Conservation (phyloP, 352 stramenopile genomes). For the Poterioochromonas sp. region DNA sequence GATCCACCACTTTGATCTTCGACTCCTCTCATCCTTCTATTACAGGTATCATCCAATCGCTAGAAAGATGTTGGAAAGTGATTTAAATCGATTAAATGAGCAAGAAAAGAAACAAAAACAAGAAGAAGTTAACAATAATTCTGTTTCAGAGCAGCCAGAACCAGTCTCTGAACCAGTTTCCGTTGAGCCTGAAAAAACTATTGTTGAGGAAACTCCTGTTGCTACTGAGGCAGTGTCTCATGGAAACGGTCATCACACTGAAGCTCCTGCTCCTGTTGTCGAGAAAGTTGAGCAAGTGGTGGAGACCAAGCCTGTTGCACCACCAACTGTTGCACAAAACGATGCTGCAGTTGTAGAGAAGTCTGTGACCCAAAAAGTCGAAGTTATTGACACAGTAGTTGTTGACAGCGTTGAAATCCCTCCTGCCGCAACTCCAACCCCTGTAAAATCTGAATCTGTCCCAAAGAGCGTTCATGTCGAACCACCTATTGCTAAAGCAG, state of each 20-base stretch:
- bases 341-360: not conserved
- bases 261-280: not conserved
- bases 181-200: not conserved
- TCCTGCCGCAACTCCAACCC: not conserved
- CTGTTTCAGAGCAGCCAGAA: not conserved
- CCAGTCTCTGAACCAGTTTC: not conserved
- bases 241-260: not conserved
- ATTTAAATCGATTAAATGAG: conserved; percentile 42
- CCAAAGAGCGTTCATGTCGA: not conserved
- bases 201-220: not conserved
- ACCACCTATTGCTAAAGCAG: not conserved
- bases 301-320: not conserved
- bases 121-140: not conserved
- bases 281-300: not conserved
- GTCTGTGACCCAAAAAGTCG: not conserved
- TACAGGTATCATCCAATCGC: conserved; percentile 67
- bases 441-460: not conserved
- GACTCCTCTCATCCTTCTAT: not conserved
- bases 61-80: conserved; percentile 61
- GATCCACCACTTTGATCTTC: no score
- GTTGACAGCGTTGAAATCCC: not conserved
- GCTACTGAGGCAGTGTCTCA: not conserved
- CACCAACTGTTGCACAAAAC: not conserved
- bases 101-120: not conserved
- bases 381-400: not conserved